These are phyloP conservation scores for Bigelowiella natans DNA, from an alignment of 78 protist genomes.

Conservation along the genomic window DNA sequence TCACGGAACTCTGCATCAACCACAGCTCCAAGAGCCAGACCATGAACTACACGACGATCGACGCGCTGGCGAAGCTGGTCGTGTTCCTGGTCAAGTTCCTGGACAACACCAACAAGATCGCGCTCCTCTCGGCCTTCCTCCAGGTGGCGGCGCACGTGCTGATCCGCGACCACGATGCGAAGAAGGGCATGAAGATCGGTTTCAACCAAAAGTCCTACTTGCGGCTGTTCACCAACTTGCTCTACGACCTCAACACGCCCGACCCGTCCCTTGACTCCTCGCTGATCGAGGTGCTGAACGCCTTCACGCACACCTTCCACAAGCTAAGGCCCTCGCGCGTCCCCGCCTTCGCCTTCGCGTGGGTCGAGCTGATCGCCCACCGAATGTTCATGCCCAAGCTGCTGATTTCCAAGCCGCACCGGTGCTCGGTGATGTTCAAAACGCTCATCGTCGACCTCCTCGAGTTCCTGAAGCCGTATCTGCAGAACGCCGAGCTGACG, in stretches of 20 bases:
- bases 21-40: not conserved
- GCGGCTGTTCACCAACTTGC: constrained; percentile 56
- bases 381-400: constrained; percentile 79
- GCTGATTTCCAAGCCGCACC: constrained; percentile 26
- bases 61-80: constrained; percentile 60
- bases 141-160: constrained; percentile 28
- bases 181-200: not conserved
- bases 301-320: constrained; percentile 55
- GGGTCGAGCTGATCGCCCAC: constrained; percentile 88
- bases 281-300: constrained; percentile 34
- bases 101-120: not conserved
- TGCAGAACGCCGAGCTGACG: constrained; percentile 51
- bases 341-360: constrained; percentile 92
- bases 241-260: constrained; percentile 50
- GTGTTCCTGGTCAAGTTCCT: constrained; percentile 56
- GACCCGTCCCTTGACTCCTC: constrained; percentile 48
- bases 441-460: constrained; percentile 61
- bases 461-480: constrained; percentile 72
- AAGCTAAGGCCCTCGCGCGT: constrained; percentile 63
- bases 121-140: constrained; percentile 44
- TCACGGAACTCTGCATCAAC: constrained; percentile 29
- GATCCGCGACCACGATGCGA: constrained; percentile 38
- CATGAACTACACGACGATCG: constrained; percentile 20
- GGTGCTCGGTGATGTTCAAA: constrained; percentile 66
- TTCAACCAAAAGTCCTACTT: constrained; percentile 81